Base-by-base conservation (phyloP, 192 early-diverging fungal genomes). In the Rhizophagus clarus region DNA sequence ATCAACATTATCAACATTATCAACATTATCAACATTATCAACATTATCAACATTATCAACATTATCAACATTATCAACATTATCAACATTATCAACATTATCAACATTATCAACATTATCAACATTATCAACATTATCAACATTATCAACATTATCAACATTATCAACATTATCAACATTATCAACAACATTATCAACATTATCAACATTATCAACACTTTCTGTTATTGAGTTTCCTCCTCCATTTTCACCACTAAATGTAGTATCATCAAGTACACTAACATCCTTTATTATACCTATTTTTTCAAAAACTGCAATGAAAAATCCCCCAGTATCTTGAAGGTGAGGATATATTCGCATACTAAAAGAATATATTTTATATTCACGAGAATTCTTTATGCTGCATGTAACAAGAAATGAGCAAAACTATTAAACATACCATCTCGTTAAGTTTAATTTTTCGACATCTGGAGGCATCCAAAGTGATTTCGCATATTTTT, bases 301-400 rank as follows among this genome's bases (percentile, higher is more conserved):
- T 88, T 99, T 99, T 85, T 97, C 91, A 71, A 99, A 87, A 11
- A 99, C 95, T 34, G 97, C 96, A 26, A 99, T 93, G 89, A 99
- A 99, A 88, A 99, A 99, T 15, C 96, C 98, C 62, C 98, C 98
- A 11, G 97, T 98, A 87, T 99, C 93, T 87, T 99, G 98, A 74
- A 92, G 80, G 72, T 95, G 94, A 72, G 98, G 96, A 82, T 96
- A 96, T 45, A 99, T 91, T 45, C 98, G 93, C 83, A 99, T 74
- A 85, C 93, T 92, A 76, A 31, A 45, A 40, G 37, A 32, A 40
- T 40, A 40, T 40, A 40, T 40, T 8, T 40, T 7, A 9, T 31
- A 24, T 67, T n/a, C 22, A 15, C 12, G 22, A 56, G 17, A 20
- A 56, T 17, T 20, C 1, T 6, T 63, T 76, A 26, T 85, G 42